Evolutionary conservation across 2,329 filamentous ascomycete genomes (phyloP).

Genomic region (Colletotrichum endophyticum): DNA sequence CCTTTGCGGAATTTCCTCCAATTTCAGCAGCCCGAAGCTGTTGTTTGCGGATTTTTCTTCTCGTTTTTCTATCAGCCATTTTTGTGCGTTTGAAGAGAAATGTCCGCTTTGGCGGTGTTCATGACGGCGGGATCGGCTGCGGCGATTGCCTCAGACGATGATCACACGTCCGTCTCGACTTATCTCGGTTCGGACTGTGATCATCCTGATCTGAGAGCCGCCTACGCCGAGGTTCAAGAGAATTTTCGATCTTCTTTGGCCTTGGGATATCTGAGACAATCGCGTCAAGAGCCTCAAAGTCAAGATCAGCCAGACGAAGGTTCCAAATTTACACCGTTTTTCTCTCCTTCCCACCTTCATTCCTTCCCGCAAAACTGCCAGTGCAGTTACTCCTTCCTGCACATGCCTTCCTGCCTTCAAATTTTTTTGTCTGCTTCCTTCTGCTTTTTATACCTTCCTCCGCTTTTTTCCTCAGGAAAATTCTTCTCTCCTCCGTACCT

Average conservation of each 20-base stretch:
- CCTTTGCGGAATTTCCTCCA: neutral
- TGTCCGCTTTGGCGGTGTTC: neutral
- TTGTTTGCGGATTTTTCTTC: neutral
- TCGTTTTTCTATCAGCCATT: neutral
- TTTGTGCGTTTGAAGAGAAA: neutral
- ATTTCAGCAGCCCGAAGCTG: neutral
- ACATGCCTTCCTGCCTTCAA: neutral
- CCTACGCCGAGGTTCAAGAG: neutral
- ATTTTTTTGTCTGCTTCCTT: neutral
- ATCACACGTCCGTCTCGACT: neutral
- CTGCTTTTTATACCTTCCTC: neutral
- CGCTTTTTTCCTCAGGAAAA: neutral
- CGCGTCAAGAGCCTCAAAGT: neutral
- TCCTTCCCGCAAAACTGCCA: neutral
- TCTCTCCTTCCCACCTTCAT: neutral
- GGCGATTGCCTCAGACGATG: neutral
- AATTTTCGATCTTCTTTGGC: neutral
- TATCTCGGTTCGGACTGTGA: neutral
- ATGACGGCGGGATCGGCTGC: neutral
- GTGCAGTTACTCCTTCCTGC: neutral
- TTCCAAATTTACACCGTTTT: neutral
- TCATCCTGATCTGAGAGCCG: neutral
- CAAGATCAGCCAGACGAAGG: neutral
- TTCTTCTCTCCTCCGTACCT: neutral
- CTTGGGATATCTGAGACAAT: neutral